Evolutionary conservation across 2,329 filamentous ascomycete genomes (phyloP), one percentile per base, ranked within the genome.

Genomic region (Fusarium subglutinans): DNA sequence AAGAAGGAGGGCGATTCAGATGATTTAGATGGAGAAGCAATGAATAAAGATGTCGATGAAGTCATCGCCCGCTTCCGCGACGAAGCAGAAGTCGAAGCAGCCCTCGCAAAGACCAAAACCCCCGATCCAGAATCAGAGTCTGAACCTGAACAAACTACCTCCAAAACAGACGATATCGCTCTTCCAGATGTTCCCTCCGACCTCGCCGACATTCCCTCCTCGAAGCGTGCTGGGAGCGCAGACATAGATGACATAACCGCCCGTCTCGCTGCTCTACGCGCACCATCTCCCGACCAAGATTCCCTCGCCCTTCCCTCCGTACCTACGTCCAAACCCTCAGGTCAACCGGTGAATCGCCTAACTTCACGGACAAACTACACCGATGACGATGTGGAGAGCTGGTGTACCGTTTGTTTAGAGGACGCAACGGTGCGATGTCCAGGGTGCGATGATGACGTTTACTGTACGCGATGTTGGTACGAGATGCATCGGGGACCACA

Each of bases 331-430:
- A 80, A 79, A n/a, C 88, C 87, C 0, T 81, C 82, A 11, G 84
- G 86, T 43, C 81, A 81, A 13, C 81, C 82, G 6, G 76, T 81
- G 22, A 82, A 81, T n/a, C 81, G 83, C 9, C 79, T 87, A 10
- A 79, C 79, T 22, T 82, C 81, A 59, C 81, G 79, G 47, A 82
- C 80, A 6, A 84, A 83, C 54, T 90, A 87, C 78, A 90, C 91
- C 0, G 92, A 95, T 76, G 91, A 92, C 40, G 93, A 96, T 76
- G 87, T 92, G 70, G 90, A 92, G 47, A 90, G 87, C 3, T 97
- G 94, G 93, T 97, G 94, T 80, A 89, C 91, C 38, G 94, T 96
- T 15, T 97, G 94, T 79, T 90, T 92, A 53, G 93, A 94, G 66
- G 93, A 96, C 78, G 94, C 92, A 0, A 90, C 90, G 7, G 83